Evolutionary conservation across 768 basidiomycete genomes (phyloP).

Genomic region (Wakefieldia striispora): DNA sequence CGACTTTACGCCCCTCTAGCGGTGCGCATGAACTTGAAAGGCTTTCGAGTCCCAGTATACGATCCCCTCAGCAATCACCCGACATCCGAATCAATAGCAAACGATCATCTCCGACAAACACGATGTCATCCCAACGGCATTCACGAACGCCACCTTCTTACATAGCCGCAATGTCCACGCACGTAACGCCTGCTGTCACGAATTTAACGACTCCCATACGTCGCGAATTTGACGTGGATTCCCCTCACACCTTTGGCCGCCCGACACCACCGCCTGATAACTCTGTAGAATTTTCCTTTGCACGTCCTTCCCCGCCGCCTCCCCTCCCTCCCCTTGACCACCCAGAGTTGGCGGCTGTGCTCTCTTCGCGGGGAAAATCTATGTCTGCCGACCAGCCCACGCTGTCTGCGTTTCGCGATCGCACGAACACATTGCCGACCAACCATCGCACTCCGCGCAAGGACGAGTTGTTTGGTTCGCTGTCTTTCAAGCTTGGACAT

Average conservation of each 20-base stretch:
- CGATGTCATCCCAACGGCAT: conserved; percentile 26
- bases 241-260: conserved; percentile 42
- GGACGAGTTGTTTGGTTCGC: conserved; percentile 20
- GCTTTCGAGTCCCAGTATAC: conserved; percentile 7
- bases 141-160: conserved; percentile 26
- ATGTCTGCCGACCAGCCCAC: conserved; percentile 3
- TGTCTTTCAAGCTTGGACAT: conserved; percentile 26
- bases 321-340: conserved; percentile 56
- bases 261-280: conserved; percentile 32
- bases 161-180: conserved; percentile 14
- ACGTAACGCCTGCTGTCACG: conserved; percentile 11
- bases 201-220: conserved; percentile 28
- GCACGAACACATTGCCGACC: conserved; percentile 24
- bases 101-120: conserved; percentile 31
- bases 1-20: conserved; percentile 12
- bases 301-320: conserved; percentile 39
- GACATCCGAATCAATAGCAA: conserved; percentile 21
- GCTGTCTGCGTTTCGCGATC: conserved; percentile 16
- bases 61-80: conserved; percentile 21
- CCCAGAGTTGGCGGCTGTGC: conserved; percentile 27
- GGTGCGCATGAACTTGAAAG: conserved; percentile 8
- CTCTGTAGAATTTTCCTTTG: conserved; percentile 19
- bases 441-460: conserved; percentile 12
- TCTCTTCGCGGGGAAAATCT: conserved; percentile 22
- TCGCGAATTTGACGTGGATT: conserved; percentile 27